Conservation (phyloP, 352 stramenopile species). For the Globisporangium rhizosaccharum region DNA sequence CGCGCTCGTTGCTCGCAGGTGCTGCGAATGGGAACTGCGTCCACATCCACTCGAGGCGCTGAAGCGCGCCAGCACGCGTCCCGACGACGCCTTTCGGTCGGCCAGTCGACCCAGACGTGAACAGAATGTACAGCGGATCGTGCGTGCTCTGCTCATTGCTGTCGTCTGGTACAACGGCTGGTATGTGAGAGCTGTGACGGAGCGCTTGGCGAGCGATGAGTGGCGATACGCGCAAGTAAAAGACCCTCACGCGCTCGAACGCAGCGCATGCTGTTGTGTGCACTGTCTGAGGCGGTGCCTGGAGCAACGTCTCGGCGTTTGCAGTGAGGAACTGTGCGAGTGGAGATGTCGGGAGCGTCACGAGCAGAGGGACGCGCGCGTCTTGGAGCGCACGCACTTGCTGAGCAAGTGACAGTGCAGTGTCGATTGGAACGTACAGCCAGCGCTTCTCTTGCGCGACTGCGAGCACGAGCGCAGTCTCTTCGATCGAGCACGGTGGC, state of each 20-base stretch:
- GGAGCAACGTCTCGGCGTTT: not conserved
- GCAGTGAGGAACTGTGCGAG: conserved; percentile 17
- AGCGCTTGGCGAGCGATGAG: not conserved
- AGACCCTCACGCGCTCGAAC: conserved; percentile 23
- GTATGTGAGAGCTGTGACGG: too few species aligned
- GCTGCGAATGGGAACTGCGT: conserved; percentile 26
- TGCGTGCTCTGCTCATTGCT: not conserved
- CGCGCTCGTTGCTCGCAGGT: conserved; percentile 17
- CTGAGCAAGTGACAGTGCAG: conserved; percentile 18
- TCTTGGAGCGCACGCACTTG: conserved; percentile 26
- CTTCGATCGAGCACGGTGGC: conserved; percentile 36
- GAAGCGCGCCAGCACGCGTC: conserved; percentile 29
- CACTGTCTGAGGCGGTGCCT: not conserved
- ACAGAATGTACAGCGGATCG: conserved; percentile 46
- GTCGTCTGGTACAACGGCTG: too few species aligned
- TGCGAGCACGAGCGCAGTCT: conserved; percentile 36
- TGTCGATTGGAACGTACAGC: conserved; percentile 46
- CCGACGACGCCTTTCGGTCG: conserved; percentile 41
- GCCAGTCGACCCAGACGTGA: conserved; percentile 53
- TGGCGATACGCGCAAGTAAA: conserved; percentile 3
- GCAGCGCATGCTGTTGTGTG: not conserved
- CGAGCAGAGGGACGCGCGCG: conserved; percentile 19
- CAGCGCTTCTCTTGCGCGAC: conserved; percentile 22
- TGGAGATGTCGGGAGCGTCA: conserved; percentile 21
- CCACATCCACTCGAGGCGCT: conserved; percentile 51